These are phyloP conservation scores for Arthroderma sp. DNA, from an alignment of 2,329 filamentous ascomycete genomes.

Conservation along the genomic window DNA sequence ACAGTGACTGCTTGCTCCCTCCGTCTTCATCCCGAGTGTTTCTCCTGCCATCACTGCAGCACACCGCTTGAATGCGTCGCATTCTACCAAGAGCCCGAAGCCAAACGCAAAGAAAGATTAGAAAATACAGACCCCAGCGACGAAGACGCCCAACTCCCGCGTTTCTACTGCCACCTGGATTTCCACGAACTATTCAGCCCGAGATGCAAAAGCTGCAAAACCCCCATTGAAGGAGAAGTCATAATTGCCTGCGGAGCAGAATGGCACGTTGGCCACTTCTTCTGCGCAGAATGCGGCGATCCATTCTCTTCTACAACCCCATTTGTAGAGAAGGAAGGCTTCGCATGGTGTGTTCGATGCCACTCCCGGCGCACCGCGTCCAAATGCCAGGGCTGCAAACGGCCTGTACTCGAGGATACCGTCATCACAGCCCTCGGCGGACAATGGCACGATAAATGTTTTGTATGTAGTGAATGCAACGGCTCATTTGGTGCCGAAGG, in stretches of 20 bases:
- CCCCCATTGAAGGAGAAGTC: conserved; percentile 89
- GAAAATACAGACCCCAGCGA: conserved; percentile 51
- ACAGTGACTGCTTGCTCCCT: conserved; percentile 71
- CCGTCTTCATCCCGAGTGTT: conserved; percentile 88
- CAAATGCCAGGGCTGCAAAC: conserved; percentile 75
- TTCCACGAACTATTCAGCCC: conserved; percentile 92
- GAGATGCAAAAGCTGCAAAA: conserved; percentile 89
- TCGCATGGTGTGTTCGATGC: conserved; percentile 90
- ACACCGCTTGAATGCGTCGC: conserved; percentile 87
- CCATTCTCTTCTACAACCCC: conserved; percentile 52
- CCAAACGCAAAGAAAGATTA: conserved; percentile 56
- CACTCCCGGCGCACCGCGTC: conserved; percentile 83
- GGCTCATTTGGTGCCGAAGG: conserved; percentile 47
- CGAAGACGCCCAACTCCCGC: conserved; percentile 27
- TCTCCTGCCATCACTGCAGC: conserved; percentile 75
- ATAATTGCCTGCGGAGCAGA: conserved; percentile 87
- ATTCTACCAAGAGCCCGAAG: conserved; percentile 82
- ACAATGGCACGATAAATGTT: conserved; percentile 91
- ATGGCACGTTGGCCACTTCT: conserved; percentile 97
- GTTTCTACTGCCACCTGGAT: conserved; percentile 97
- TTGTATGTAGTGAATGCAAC: conserved; percentile 61
- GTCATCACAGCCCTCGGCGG: conserved; percentile 79
- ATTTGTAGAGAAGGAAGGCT: conserved; percentile 95
- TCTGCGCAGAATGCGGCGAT: conserved; percentile 96
- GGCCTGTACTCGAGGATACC: conserved; percentile 75